phyloP scores from a whole-genome alignment of 108 stramenopile genomes.

The Nitzschia sp. region DNA sequence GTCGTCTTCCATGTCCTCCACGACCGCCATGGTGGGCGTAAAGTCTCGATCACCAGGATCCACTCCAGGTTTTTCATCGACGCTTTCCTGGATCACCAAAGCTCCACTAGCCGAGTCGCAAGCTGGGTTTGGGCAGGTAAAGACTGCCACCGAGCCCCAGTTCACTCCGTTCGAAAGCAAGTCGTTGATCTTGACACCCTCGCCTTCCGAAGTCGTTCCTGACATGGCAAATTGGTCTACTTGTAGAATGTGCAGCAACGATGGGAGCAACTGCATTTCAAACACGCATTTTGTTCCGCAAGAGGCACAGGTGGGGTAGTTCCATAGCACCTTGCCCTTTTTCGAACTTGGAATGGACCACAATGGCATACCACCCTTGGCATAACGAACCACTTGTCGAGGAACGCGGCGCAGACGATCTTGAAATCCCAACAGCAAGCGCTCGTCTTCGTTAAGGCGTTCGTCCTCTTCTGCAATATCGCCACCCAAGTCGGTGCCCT shows the following conservation, averaged over 20 bases:
- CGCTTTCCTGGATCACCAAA: conserved; percentile 63
- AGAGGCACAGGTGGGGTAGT: conserved; percentile 35
- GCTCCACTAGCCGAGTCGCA: conserved; percentile 56
- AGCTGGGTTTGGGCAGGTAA: conserved; percentile 57
- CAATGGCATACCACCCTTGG: conserved; percentile 72
- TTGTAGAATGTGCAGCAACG: conserved; percentile 68
- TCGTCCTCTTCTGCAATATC: conserved; percentile 70
- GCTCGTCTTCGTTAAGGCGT: conserved; percentile 67
- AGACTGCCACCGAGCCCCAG: conserved; percentile 81
- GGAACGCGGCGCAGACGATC: conserved; percentile 71
- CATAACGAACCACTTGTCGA: conserved; percentile 80
- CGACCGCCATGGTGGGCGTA: conserved; percentile 31
- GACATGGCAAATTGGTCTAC: conserved; percentile 27
- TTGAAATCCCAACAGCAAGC: conserved; percentile 66
- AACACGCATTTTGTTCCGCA: conserved; percentile 58
- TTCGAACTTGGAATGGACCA: conserved; percentile 73
- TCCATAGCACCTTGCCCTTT: conserved; percentile 16
- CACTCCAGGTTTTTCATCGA: conserved; percentile 25
- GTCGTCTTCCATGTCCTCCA: conserved; percentile 46
- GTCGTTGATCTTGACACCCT: not conserved
- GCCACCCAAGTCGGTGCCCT: conserved; percentile 24
- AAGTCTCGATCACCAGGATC: conserved; percentile 24
- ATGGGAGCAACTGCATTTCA: conserved; percentile 77
- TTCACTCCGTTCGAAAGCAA: conserved; percentile 72
- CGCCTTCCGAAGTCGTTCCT: not conserved